phyloP scores from a whole-genome alignment of 345 rosid genomes.

The Hibiscus trionum region DNA sequence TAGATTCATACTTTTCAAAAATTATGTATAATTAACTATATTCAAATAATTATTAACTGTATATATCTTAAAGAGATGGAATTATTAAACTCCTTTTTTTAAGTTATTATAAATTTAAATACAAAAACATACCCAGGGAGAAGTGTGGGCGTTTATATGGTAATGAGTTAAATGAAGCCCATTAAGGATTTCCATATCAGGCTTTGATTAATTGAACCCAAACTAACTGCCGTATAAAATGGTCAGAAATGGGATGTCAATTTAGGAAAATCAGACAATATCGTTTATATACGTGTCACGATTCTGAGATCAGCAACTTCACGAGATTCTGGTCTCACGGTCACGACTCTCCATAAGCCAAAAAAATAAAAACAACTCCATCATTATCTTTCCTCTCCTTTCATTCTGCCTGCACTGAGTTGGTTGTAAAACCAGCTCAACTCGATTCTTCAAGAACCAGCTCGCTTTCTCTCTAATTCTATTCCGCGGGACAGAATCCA shows the following conservation, averaged over 20 bases:
- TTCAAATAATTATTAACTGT: no score
- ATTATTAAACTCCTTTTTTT: no score
- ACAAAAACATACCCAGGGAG: no score
- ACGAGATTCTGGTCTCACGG: background rate
- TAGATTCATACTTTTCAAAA: no score
- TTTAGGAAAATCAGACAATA: background rate
- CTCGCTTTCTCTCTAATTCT: background rate
- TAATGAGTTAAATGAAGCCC: no score
- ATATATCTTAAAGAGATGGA: no score
- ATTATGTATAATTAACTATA: no score
- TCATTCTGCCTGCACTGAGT: background rate
- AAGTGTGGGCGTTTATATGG: no score
- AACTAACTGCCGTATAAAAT: no score
- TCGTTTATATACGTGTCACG: conserved; percentile 1
- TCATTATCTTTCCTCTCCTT: background rate
- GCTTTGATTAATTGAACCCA: no score
- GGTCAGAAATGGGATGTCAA: background rate
- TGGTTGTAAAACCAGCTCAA: conserved; percentile 3
- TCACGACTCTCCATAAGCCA: conserved; percentile 11
- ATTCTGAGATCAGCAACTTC: background rate
- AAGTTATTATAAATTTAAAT: no score
- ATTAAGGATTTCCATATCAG: no score
- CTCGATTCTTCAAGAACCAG: background rate
- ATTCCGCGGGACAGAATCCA: conserved; percentile 7
- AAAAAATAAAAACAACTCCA: background rate